Conservation (phyloP, 345 rosid genomes). For the Citrus unshiu region DNA sequence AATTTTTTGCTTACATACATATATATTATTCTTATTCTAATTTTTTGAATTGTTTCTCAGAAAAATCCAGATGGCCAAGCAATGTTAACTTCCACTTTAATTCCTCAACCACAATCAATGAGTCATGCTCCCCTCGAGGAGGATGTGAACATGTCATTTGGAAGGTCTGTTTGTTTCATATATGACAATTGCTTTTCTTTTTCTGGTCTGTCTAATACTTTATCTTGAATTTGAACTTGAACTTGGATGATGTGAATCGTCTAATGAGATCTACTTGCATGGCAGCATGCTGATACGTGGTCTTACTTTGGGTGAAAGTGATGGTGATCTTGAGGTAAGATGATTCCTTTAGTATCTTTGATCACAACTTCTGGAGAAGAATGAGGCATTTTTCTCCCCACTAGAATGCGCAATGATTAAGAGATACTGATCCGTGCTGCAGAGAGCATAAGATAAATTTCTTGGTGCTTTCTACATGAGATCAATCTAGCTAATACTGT, state of each 20-base stretch:
- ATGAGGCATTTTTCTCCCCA: background rate
- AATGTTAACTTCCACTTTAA: conserved; percentile 92
- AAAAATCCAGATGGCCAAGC: conserved; percentile 80
- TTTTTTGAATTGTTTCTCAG: conserved; percentile 33
- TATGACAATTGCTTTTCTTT: conserved; percentile 9
- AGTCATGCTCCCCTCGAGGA: conserved; percentile 66
- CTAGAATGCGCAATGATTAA: background rate
- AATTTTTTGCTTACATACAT: background rate
- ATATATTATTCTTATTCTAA: conserved; percentile 9
- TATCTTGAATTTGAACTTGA: conserved; percentile 2
- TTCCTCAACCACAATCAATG: conserved; percentile 70
- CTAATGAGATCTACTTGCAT: conserved; percentile 18
- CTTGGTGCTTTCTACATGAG: conserved; percentile 9
- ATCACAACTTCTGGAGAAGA: background rate
- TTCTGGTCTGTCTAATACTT: background rate
- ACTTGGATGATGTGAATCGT: background rate
- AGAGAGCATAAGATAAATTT: conserved; percentile 9
- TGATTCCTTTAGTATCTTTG: background rate
- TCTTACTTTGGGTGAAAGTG: conserved; percentile 79
- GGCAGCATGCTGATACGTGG: conserved; percentile 88
- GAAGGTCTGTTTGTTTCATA: conserved; percentile 56
- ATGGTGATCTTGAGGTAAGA: conserved; percentile 94
- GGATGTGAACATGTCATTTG: conserved; percentile 94
- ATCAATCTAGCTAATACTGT: conserved; percentile 27
- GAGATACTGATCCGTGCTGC: conserved; percentile 4